Evolutionary conservation across 2,329 filamentous ascomycete species (phyloP).

Genomic region (Thielaviopsis musarum): DNA sequence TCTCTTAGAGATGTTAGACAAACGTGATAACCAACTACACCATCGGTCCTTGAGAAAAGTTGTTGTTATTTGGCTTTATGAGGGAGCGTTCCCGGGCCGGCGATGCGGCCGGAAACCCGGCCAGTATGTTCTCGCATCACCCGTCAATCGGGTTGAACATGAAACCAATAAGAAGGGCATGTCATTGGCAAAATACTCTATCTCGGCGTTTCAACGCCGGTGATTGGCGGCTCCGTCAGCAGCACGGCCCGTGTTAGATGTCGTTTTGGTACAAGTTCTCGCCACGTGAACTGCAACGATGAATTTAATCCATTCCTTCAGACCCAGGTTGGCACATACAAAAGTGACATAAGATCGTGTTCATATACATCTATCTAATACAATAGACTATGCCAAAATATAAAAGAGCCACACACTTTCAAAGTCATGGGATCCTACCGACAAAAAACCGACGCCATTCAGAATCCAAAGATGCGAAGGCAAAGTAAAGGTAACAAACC

Average conservation of each 20-base stretch:
- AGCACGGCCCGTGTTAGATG: too few relatives aligned
- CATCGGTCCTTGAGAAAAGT: slow-evolving; percentile 1
- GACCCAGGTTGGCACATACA: too few relatives aligned
- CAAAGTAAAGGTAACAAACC: neutral
- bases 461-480: neutral
- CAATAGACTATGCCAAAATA: neutral
- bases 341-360: neutral
- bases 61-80: neutral
- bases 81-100: too few relatives aligned
- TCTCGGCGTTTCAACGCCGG: too few relatives aligned
- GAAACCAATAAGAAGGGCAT: neutral
- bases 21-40: slow-evolving; percentile 8
- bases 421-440: neutral
- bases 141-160: neutral
- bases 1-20: slow-evolving; percentile 1
- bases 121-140: neutral
- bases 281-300: neutral
- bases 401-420: neutral
- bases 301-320: too few relatives aligned
- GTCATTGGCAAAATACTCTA: too few relatives aligned
- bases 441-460: neutral
- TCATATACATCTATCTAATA: neutral
- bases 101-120: too few relatives aligned
- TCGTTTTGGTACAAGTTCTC: neutral
- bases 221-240: too few relatives aligned